Conservation (phyloP, 1,284 basidiomycete genomes). For the Cryptococcus sp. region DNA sequence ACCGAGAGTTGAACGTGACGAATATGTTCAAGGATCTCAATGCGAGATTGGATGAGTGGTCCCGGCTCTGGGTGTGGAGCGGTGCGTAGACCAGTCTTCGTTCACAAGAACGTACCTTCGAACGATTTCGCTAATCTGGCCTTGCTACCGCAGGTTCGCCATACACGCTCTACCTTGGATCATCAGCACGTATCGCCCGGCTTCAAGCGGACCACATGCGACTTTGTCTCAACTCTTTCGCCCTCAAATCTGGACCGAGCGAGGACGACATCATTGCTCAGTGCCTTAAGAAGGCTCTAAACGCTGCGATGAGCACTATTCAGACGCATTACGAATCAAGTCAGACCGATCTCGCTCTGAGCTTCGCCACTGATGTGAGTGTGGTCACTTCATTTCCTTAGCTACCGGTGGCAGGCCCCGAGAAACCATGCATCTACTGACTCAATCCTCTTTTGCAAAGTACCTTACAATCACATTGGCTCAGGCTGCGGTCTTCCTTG, state of each 20-base stretch:
- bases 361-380: constrained; percentile 43
- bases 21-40: constrained; percentile 38
- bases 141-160: constrained; percentile 27
- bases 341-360: constrained; percentile 36
- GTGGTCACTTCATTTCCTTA: not conserved
- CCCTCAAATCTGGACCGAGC: constrained; percentile 30
- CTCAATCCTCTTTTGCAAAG: constrained; percentile 8
- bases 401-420: no score
- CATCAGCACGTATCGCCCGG: constrained; percentile 32
- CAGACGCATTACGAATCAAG: constrained; percentile 38
- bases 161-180: constrained; percentile 34
- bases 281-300: constrained; percentile 36
- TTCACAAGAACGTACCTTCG: no score
- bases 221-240: constrained; percentile 40
- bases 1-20: constrained; percentile 24
- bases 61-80: constrained; percentile 35
- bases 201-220: constrained; percentile 41
- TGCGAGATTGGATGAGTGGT: constrained; percentile 37
- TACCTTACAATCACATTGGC: constrained; percentile 41
- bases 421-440: not conserved
- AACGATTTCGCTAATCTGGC: not conserved
- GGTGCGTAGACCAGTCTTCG: constrained; percentile 22
- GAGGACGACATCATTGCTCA: constrained; percentile 27
- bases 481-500: constrained; percentile 41
- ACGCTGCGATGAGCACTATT: constrained; percentile 37